phyloP scores from a whole-genome alignment of 129 eudicot genomes.

The Artemisia argyi region DNA sequence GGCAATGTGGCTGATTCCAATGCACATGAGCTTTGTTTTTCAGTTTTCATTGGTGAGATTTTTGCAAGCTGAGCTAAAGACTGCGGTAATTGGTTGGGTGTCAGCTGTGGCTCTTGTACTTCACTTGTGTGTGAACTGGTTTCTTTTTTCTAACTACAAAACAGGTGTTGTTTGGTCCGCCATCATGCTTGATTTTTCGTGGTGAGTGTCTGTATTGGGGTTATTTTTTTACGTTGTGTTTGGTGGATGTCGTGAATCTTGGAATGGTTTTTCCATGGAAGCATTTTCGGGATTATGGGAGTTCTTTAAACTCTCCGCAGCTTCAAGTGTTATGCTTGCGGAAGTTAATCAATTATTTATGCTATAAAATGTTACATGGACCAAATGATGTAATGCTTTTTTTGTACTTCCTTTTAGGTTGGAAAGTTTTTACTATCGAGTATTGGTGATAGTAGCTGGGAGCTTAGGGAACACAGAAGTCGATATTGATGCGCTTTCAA shows the following conservation, averaged over 20 bases:
- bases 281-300: slow-evolving; percentile 44
- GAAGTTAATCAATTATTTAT: slow-evolving; percentile 17
- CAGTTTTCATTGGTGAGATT: slow-evolving; percentile 43
- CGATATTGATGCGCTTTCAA: slow-evolving; percentile 41
- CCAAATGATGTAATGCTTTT: too few species aligned
- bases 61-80: slow-evolving; percentile 47
- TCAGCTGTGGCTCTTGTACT: slow-evolving; percentile 30
- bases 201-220: slow-evolving; percentile 43
- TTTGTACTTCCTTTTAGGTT: slow-evolving; percentile 22
- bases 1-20: slow-evolving; percentile 52
- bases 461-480: slow-evolving; percentile 33
- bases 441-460: slow-evolving; percentile 40
- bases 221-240: slow-evolving; percentile 23
- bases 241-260: slow-evolving; percentile 45
- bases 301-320: slow-evolving; percentile 45
- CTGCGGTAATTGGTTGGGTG: slow-evolving; percentile 45
- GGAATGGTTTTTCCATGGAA: slow-evolving; percentile 36
- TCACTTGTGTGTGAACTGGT: slow-evolving; percentile 41
- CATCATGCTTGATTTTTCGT: slow-evolving; percentile 41
- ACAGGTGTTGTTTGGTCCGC: slow-evolving; percentile 41
- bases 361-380: too few species aligned
- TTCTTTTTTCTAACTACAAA: slow-evolving; percentile 31
- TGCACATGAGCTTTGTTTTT: slow-evolving; percentile 52
- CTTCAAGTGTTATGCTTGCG: slow-evolving; percentile 54
- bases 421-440: slow-evolving; percentile 40